phyloP scores from a whole-genome alignment of 495 filamentous ascomycete species.

The Chaetomidium leptoderma region DNA sequence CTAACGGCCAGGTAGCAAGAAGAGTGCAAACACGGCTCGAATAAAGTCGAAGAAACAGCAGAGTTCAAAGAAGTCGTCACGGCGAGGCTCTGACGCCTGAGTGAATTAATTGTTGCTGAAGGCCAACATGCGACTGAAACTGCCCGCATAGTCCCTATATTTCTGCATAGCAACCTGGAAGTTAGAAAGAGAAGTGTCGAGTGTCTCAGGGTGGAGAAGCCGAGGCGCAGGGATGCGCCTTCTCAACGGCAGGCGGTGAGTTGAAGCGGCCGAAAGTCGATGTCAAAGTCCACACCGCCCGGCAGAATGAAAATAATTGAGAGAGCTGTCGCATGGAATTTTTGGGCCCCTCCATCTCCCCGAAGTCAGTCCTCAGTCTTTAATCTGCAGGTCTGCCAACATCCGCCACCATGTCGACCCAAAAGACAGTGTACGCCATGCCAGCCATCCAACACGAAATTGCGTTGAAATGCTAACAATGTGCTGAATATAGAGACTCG shows the following conservation, averaged over 20 bases:
- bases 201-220: too few species aligned
- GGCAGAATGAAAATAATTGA: constrained; percentile 35
- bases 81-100: constrained; percentile 38
- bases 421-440: constrained; percentile 55
- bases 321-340: constrained; percentile 16
- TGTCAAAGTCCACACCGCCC: constrained; percentile 21
- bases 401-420: constrained; percentile 41
- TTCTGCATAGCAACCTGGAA: too few species aligned
- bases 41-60: constrained; percentile 71
- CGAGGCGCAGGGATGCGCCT: too few species aligned
- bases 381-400: constrained; percentile 11
- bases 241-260: constrained; percentile 6
- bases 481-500: constrained; percentile 61
- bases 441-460: neutral
- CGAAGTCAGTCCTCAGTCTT: constrained; percentile 3
- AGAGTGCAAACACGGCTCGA: constrained; percentile 64
- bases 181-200: too few species aligned
- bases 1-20: constrained; percentile 51
- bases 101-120: too few species aligned
- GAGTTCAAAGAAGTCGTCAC: constrained; percentile 71
- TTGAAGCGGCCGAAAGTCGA: neutral
- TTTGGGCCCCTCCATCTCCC: constrained; percentile 24
- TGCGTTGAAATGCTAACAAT: neutral
- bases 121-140: too few species aligned
- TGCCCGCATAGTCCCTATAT: neutral